These are phyloP conservation scores for Solanum gracilifrons DNA, from an alignment of 257 asterid genomes.

Conservation along the genomic window DNA sequence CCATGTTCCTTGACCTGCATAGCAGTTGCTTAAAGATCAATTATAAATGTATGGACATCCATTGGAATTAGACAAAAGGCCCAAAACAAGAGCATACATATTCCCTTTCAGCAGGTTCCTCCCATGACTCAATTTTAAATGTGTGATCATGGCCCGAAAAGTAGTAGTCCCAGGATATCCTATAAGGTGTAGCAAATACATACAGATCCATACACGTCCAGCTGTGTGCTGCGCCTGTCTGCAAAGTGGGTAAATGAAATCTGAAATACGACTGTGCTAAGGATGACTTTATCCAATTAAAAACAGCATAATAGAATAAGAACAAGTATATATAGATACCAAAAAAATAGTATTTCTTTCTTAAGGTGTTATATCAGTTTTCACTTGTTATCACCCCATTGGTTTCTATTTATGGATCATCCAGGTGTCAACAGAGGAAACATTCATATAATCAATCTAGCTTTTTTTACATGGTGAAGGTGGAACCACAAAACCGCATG, in stretches of 20 bases:
- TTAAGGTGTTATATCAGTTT: background rate
- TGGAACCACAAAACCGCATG: background rate
- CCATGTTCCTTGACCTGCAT: conserved; percentile 94
- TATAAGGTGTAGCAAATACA: conserved; percentile 96
- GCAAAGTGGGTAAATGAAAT: background rate
- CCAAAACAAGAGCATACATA: conserved; percentile 40
- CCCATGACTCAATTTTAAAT: conserved; percentile 77
- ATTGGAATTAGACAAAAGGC: background rate
- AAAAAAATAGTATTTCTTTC: background rate
- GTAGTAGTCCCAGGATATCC: conserved; percentile 97
- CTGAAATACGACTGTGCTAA: background rate
- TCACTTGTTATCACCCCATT: background rate
- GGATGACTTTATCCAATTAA: background rate
- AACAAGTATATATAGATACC: background rate
- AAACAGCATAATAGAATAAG: background rate
- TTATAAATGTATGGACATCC: background rate
- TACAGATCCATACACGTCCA: conserved; percentile 99
- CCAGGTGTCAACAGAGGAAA: background rate
- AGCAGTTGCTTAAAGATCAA: conserved; percentile 4
- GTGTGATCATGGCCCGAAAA: conserved; percentile 78
- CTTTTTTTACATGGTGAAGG: background rate
- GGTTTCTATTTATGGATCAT: background rate
- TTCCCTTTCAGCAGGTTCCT: conserved; percentile 89
- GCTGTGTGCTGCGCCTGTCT: conserved; percentile 93
- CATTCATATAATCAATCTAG: background rate